Evolutionary conservation across 73 alveolate species (phyloP), one percentile per base, ranked within the genome.

Genomic region (Blepharisma stoltei): DNA sequence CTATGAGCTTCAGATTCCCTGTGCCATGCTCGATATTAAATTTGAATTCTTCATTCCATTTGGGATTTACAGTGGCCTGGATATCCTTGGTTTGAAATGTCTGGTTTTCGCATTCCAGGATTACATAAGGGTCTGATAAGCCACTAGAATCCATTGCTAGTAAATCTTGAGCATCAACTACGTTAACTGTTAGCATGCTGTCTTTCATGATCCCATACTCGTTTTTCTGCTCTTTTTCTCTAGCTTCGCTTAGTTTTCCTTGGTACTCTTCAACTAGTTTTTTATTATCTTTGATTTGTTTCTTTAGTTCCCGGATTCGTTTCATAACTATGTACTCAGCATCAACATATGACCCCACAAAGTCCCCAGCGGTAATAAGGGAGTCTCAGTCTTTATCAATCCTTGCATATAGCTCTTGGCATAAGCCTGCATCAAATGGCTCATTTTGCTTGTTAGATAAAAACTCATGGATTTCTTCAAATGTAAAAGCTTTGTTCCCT

Each of bases 201-300:
- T 85, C 90, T 32, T 88, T 79, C 95, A 88, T 88, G 37, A 88
- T 88, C n/a, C 95, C 95, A 54, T 83, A 38, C 54, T 79, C 75
- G 50, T 84, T 88, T 18, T 79, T 23, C 11, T 23, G 38, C 67
- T 86, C 94, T 9, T 85, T 78, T 44, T 69, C 37, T 69, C 60
- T 0, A 69, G 79, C 79, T 5, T 18, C 20, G 1, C 23, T 44
- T 69, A 69, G 41, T 43, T 69, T 69, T 44, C 45, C 65, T 69
- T 69, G 32, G 60, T 38, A 14, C n/a, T 69, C 79, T 69, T 69
- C 23, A 1, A 69, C 14, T 0, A n/a, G 0, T 25, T 25, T 38
- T 38, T 38, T n/a, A 37, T 14, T 14, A 14, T 23, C 45, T 5
- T 46, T 69, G 60, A 69, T 69, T 38, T 44, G 32, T 4, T 46